Base-by-base conservation (phyloP, 257 asterid genomes). In the Schizonepeta tenuifolia region DNA sequence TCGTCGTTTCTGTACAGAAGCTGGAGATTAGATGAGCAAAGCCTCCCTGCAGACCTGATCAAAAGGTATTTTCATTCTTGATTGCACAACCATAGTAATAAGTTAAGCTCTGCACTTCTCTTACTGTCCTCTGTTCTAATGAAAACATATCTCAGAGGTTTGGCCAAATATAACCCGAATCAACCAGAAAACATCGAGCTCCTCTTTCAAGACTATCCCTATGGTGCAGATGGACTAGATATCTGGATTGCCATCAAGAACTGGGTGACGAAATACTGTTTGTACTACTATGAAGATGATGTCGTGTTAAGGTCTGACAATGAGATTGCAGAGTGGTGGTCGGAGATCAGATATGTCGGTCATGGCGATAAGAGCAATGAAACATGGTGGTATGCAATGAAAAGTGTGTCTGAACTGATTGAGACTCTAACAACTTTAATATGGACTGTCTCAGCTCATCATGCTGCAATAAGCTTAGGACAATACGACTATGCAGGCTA, bases 21-120 rank as follows among this genome's bases (percentile, higher is more conserved):
- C 59, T 83, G 90, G 90, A 81, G 84, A 76, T 83, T 86, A 63
- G 83, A 83, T 73, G 83, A 86, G 74, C 88, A 86, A 79, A 70
- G 86, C 78, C 87, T 81, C 70, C 88, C 86, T 50, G 67, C 70
- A 44, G 86, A 85, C 77, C 81, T 85, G 18, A 59, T 85, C 78
- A 85, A 77, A 51, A 76, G 90, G 86, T 85, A 83, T 17, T 18
- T 35, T 24, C 63, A 53, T 40, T 28, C 55, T 40, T 44, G 47
- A 38, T 46, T 51, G 46, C 35, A 15, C n/a, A 12, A 26, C 17
- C 14, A 13, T 36, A 12, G 14, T 53, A 17, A 12, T 13, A 53
- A 55, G 20, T 54, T 56, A 44, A 18, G 18, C 18, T 7, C 24
- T 31, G 65, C 18, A 18, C 11, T 68, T 36, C 47, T 41, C 72